Conservation (phyloP, 179 eudicot genomes). For the Heliamphora pulchella region DNA sequence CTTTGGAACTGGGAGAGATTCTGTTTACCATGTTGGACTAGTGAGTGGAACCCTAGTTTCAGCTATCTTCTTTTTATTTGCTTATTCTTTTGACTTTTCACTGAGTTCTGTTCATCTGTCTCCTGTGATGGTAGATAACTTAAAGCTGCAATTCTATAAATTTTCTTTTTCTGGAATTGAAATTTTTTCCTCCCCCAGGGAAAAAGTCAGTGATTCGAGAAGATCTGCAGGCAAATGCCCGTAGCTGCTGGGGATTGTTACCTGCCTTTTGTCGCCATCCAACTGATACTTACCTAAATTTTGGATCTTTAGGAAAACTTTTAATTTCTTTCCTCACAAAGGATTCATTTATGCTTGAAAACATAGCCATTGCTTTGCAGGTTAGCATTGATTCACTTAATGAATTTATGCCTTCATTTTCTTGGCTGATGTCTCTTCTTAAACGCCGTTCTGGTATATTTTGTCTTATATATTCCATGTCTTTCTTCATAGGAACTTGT, state of each 20-base stretch:
- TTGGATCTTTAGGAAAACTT: slow-evolving; percentile 45
- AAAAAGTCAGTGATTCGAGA: slow-evolving; percentile 51
- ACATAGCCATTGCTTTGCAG: slow-evolving; percentile 60
- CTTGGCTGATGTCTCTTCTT: not conserved
- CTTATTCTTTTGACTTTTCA: not conserved
- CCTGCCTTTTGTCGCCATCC: slow-evolving; percentile 87
- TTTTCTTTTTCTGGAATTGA: slow-evolving; percentile 21
- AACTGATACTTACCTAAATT: slow-evolving; percentile 46
- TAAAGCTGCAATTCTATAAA: not conserved
- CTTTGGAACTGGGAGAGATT: not conserved
- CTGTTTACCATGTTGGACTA: not conserved
- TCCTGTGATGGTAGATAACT: slow-evolving; percentile 5
- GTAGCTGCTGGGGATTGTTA: slow-evolving; percentile 62
- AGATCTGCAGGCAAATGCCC: slow-evolving; percentile 69
- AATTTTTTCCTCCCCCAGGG: slow-evolving; percentile 32
- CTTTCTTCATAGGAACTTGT: slow-evolving; percentile 54
- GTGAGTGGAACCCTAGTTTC: not conserved
- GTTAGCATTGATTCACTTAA: slow-evolving; percentile 24
- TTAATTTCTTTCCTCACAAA: slow-evolving; percentile 44
- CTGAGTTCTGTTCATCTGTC: slow-evolving; percentile 5
- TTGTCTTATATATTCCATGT: slow-evolving; percentile 3
- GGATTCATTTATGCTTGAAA: slow-evolving; percentile 56
- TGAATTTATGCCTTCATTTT: not conserved
- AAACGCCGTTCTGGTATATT: not conserved
- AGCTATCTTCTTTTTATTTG: not conserved